phyloP scores from a whole-genome alignment of 140 eudicot species.

The Stevia rebaudiana region DNA sequence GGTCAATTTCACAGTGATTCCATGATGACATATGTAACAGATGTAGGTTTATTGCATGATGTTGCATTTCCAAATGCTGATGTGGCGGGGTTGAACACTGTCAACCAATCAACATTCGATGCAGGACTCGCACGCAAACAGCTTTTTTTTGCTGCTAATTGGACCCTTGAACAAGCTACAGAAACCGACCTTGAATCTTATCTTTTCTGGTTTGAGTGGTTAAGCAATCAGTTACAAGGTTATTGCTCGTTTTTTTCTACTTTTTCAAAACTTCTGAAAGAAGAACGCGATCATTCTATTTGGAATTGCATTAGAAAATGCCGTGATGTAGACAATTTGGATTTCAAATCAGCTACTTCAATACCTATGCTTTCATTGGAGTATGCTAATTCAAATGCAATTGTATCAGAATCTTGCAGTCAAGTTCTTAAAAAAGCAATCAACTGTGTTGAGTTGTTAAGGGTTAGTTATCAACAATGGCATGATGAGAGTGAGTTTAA shows the following conservation, averaged over 20 bases:
- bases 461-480: constrained; percentile 81
- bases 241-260: constrained; percentile 40
- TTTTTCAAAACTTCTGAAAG: constrained; percentile 32
- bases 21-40: constrained; percentile 36
- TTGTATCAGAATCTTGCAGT: constrained; percentile 17
- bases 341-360: constrained; percentile 13
- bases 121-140: constrained; percentile 20
- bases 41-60: constrained; percentile 36
- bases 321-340: constrained; percentile 19
- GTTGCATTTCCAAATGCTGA: constrained; percentile 41
- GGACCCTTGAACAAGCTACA: constrained; percentile 82
- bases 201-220: constrained; percentile 65
- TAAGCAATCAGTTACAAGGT: constrained; percentile 46
- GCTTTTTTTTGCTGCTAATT: constrained; percentile 75
- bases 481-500: constrained; percentile 37
- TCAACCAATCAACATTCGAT: constrained; percentile 26
- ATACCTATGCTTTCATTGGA: constrained; percentile 65
- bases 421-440: constrained; percentile 44
- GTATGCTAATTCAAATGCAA: constrained; percentile 26
- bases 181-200: constrained; percentile 53
- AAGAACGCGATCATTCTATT: constrained; percentile 66
- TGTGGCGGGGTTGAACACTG: constrained; percentile 11
- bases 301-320: constrained; percentile 46
- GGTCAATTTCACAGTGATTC: constrained; percentile 25
- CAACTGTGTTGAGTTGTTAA: constrained; percentile 44